Evolutionary conservation across 768 basidiomycete genomes (phyloP), one percentile per base, ranked within the genome.

Genomic region (Clathrus columnatus): DNA sequence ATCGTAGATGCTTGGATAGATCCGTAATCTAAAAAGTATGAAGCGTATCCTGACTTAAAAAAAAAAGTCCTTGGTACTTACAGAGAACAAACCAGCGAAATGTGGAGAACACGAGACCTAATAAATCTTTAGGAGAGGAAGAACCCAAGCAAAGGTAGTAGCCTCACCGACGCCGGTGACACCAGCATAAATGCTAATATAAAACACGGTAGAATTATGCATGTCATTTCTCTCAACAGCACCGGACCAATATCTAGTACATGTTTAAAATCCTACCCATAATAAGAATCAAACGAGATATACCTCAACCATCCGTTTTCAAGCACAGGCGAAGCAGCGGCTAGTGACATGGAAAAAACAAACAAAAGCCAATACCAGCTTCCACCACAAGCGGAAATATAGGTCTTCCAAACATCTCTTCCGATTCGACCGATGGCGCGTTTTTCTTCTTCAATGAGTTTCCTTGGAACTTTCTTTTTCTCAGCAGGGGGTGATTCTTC

Each of bases 1-100:
- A 85, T 79, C 2, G 73, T 76, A 1, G 89, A 91, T 2, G 91
- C 90, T 55, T 79, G 80, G 58, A 95, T 84, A n/a, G 87, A 86
- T 14, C 92, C 92, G 20, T 69, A 71, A 67, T 93, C 82, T 75
- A 63, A 50, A 27, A 52, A 30, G 7, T 54, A 41, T 63, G 16
- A 64, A 47, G 42, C 51, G 18, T 24, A 4, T 32, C 18, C 56
- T 47, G 14, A 18, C 5, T 20, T 23, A 47, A 50, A 18, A 6
- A 21, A 10, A 46, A 50, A n/a, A n/a, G 24, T 5, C 43, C 8
- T 26, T 47, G 23, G 20, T 5, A 71, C 79, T 64, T 61, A 83
- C 81, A 95, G 17, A 92, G 79, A 3, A 90, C 72, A 52, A 87
- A 79, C 74, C 79, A 88, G 23, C 84, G 75, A 52, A 79, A 54